These are phyloP conservation scores for Entophlyctis luteolus DNA, from an alignment of 192 early-diverging fungal species.

Conservation along the genomic window DNA sequence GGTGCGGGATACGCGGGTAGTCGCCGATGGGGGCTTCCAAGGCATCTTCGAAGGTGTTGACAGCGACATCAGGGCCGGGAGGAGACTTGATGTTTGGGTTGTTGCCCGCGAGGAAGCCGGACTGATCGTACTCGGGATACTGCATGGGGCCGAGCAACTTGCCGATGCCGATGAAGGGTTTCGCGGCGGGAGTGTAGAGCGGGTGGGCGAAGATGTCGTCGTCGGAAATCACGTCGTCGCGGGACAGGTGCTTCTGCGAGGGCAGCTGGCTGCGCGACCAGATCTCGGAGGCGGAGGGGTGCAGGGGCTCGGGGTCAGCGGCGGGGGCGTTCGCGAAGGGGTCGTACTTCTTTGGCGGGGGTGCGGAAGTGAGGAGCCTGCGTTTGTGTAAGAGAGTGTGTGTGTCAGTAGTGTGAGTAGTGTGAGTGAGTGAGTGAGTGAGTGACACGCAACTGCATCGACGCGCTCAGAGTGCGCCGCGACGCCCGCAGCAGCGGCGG, in stretches of 20 bases:
- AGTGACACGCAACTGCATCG: no score
- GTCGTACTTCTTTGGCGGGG: neutral
- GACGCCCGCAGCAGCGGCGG: no score
- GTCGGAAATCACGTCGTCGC: slow-evolving; percentile 17
- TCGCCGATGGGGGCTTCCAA: slow-evolving; percentile 44
- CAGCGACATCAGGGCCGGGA: slow-evolving; percentile 21
- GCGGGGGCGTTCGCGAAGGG: slow-evolving; percentile 12
- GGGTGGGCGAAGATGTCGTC: slow-evolving; percentile 38
- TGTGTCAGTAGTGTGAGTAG: no score
- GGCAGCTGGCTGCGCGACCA: slow-evolving; percentile 12
- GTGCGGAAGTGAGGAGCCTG: no score
- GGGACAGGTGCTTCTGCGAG: neutral
- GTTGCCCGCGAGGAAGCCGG: slow-evolving; percentile 1
- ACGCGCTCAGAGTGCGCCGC: no score
- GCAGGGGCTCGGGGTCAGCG: neutral
- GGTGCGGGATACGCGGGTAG: slow-evolving; percentile 45
- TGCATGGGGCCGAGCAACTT: slow-evolving; percentile 32
- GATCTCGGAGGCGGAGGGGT: slow-evolving; percentile 7
- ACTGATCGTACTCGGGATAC: slow-evolving; percentile 52
- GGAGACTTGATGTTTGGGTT: slow-evolving; percentile 26
- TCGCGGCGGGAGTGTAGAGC: slow-evolving; percentile 42
- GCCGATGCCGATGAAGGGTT: slow-evolving; percentile 32
- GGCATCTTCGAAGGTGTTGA: slow-evolving; percentile 34
- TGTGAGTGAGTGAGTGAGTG: no score
- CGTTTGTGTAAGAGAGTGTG: no score